These are phyloP conservation scores for Fonsecaea monophora DNA, from an alignment of 2,329 filamentous ascomycete species.

Conservation along the genomic window DNA sequence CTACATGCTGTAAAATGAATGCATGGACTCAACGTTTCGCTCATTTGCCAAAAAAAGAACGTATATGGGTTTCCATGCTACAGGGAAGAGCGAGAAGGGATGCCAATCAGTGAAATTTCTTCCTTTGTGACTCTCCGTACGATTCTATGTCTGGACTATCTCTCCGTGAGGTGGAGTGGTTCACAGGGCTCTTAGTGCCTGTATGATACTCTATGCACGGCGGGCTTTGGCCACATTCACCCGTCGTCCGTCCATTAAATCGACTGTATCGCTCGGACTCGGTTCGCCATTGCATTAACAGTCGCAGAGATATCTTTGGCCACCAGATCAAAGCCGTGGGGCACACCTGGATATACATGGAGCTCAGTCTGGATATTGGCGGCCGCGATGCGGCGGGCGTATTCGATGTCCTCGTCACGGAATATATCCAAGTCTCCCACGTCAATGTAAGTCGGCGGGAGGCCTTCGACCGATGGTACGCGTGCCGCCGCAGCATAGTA, in stretches of 20 bases:
- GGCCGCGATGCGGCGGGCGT: constrained; percentile 50
- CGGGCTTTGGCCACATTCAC: not conserved
- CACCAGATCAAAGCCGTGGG: constrained; percentile 50
- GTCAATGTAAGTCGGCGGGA: constrained; percentile 56
- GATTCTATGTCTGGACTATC: no score
- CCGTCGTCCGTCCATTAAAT: not conserved
- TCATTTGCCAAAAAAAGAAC: no score
- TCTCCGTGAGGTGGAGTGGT: not conserved
- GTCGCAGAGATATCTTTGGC: constrained; percentile 31
- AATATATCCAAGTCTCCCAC: constrained; percentile 55
- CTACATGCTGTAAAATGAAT: no score
- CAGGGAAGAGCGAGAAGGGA: no score
- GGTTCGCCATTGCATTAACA: constrained; percentile 29
- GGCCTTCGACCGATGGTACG: constrained; percentile 46
- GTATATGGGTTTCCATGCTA: not conserved
- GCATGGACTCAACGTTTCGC: no score
- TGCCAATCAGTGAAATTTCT: no score
- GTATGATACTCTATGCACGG: not conserved
- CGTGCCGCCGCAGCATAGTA: constrained; percentile 49
- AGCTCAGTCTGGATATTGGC: constrained; percentile 53
- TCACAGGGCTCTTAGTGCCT: not conserved
- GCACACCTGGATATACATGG: constrained; percentile 54
- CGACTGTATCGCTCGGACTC: constrained; percentile 26
- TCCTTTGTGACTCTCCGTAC: no score
- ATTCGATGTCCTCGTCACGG: constrained; percentile 50